Base-by-base conservation (phyloP, 2,329 filamentous ascomycete genomes). In the Hymenoscyphus repandus region DNA sequence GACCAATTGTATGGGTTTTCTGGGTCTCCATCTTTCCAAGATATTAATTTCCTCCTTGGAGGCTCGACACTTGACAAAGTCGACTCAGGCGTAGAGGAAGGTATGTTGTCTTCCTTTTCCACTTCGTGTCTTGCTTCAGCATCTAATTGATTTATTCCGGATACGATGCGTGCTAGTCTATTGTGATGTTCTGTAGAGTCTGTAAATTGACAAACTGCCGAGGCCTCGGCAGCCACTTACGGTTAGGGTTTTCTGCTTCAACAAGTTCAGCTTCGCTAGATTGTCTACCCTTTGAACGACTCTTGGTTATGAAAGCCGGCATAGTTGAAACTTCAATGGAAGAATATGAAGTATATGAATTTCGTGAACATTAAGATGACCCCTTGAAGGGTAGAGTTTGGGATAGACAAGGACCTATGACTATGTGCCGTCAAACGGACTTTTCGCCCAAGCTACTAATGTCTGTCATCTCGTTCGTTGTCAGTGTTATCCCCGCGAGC, bases 81-180 rank as follows among this genome's bases (percentile, higher is more conserved):
- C 13, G 61, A 61, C 52, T 45, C 65, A 58, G 50, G 67, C 15
- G 22, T 17, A 49, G 47, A 45, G 36, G 56, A 53, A 20, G 63
- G 52, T 18, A 58, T 56, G 44, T 72, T 69, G 40, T 72, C 70
- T 30, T 65, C 68, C 13, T 66, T 59, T 57, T 77, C 74, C 30
- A 71, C 66, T 38, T 69, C 65, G 54, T 74, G 74, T 17, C 68
- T 65, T 15, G 61, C 57, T 38, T 65, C 64, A 11, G 71, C 70
- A 56, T 77, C 73, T 48, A 66, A 62, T n/a, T 71, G 66, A 38
- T 73, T 68, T 22, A 68, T 63, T 30, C 50, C 46, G 30, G 62
- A 63, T 2, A 64, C 43, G 32, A 58, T 57, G 47, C 54, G 50
- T 20, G 57, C 49, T 9, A 64, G 41, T 13, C 42, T 39, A 40